These are phyloP conservation scores for Kregervanrija pseudodelftensis DNA, from an alignment of 805 yeast genomes.

Conservation along the genomic window DNA sequence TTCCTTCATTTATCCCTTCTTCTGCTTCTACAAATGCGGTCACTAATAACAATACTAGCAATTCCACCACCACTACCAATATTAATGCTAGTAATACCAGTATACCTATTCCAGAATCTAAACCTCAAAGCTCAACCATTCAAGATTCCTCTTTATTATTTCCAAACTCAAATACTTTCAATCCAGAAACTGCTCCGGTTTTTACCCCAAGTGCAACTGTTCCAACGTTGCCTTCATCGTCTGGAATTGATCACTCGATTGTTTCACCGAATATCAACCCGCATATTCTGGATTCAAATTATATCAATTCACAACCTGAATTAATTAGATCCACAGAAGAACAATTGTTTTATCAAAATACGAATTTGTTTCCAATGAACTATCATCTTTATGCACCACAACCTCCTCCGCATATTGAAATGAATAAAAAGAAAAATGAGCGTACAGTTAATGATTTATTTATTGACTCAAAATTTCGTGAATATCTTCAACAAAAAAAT, in stretches of 20 bases:
- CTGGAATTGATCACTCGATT: too few species aligned
- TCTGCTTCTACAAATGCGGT: constrained; percentile 7
- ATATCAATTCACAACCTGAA: background rate
- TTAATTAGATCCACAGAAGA: constrained; percentile 7
- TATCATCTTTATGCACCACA: constrained; percentile 87
- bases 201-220: constrained; percentile 27
- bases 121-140: background rate
- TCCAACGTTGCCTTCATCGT: constrained; percentile 16
- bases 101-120: background rate
- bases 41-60: background rate
- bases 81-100: background rate
- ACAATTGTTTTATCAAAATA: constrained; percentile 27
- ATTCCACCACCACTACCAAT: constrained; percentile 1
- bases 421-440: constrained; percentile 63
- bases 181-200: constrained; percentile 26
- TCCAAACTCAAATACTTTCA: constrained; percentile 11
- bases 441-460: constrained; percentile 64
- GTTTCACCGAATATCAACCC: too few species aligned
- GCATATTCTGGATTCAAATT: too few species aligned
- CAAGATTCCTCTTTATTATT: background rate
- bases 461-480: constrained; percentile 65
- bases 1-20: constrained; percentile 44
- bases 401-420: constrained; percentile 66
- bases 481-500: constrained; percentile 60
- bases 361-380: constrained; percentile 49